A percentile compares a stretch with the other conserved stretches of the same genome.
These are phyloP conservation scores for Diversispora epigaea DNA, from an alignment of 192 early-diverging fungal species.

Conservation along the genomic window DNA sequence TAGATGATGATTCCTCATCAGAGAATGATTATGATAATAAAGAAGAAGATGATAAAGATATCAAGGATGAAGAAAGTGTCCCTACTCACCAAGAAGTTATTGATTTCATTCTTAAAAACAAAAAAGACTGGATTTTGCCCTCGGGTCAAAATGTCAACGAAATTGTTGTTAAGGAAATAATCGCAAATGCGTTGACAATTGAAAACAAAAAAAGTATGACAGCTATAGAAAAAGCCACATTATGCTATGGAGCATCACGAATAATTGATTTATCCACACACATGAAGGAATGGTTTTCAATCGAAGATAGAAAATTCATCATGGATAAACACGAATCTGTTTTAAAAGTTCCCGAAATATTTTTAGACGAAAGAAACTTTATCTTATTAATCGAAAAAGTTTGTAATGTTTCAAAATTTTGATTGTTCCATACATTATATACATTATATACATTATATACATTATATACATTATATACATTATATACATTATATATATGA, in stretches of 20 bases:
- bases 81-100: conserved; percentile 12
- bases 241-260: conserved; percentile 28
- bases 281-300: conserved; percentile 29
- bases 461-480: too few species aligned
- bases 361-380: conserved; percentile 20
- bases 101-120: background rate
- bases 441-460: too few species aligned
- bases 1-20: too few species aligned
- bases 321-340: conserved; percentile 10
- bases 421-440: background rate
- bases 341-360: conserved; percentile 23
- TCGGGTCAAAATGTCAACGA: conserved; percentile 24
- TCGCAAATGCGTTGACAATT: conserved; percentile 6
- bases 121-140: conserved; percentile 28
- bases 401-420: conserved; percentile 20
- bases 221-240: conserved; percentile 23
- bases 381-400: conserved; percentile 9
- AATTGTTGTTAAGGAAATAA: conserved; percentile 27
- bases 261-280: conserved; percentile 32
- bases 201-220: conserved; percentile 27
- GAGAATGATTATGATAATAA: too few species aligned
- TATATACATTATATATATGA: too few species aligned
- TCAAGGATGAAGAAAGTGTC: background rate
- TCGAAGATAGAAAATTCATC: conserved; percentile 35
- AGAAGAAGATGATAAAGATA: background rate